phyloP scores from a whole-genome alignment of 108 stramenopile species.

The Cyclotella sp. region DNA sequence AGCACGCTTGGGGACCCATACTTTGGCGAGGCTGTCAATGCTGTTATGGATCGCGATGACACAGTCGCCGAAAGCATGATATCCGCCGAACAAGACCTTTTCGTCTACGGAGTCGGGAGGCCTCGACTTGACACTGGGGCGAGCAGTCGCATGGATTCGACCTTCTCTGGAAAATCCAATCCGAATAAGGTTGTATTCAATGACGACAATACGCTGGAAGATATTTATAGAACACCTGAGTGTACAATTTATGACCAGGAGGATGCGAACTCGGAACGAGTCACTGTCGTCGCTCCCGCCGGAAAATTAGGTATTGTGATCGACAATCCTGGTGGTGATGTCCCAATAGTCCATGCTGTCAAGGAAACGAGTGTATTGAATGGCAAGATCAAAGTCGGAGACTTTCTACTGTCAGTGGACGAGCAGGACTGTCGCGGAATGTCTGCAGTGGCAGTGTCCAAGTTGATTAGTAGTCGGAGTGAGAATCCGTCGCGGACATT shows the following conservation, averaged over 20 bases:
- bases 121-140: conserved; percentile 35
- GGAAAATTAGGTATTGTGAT: conserved; percentile 91
- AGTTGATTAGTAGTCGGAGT: conserved; percentile 62
- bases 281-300: conserved; percentile 49
- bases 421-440: conserved; percentile 83
- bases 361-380: conserved; percentile 79
- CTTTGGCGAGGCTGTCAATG: conserved; percentile 62
- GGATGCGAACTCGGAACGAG: conserved; percentile 21
- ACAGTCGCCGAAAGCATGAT: conserved; percentile 44
- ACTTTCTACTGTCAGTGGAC: conserved; percentile 82
- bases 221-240: conserved; percentile 38
- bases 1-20: conserved; percentile 86
- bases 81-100: conserved; percentile 31
- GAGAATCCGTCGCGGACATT: conserved; percentile 49
- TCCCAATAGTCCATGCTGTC: conserved; percentile 86
- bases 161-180: conserved; percentile 14
- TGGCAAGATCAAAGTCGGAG: conserved; percentile 73
- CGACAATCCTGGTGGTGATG: conserved; percentile 77
- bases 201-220: conserved; percentile 49
- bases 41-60: conserved; percentile 33
- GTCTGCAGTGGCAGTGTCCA: conserved; percentile 80
- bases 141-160: conserved; percentile 44
- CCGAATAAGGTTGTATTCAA: conserved; percentile 32
- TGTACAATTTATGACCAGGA: conserved; percentile 19
- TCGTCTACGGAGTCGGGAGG: conserved; percentile 32